These are phyloP conservation scores for Zymoseptoria tritici DNA, from an alignment of 2,329 filamentous ascomycete species.

Conservation along the genomic window DNA sequence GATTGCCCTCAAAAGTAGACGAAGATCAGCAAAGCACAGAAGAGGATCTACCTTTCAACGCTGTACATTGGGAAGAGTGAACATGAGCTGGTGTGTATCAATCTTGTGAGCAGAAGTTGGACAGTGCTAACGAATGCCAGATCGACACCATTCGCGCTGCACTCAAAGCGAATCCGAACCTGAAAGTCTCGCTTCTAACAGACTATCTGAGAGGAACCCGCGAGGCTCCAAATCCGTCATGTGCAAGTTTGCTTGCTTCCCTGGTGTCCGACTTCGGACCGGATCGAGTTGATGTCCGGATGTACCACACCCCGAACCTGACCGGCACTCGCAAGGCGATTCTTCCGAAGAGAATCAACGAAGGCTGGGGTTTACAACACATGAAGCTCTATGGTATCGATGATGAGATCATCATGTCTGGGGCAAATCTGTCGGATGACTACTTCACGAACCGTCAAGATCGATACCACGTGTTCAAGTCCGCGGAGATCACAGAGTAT, in stretches of 20 bases:
- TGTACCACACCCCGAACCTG: slow-evolving; percentile 97
- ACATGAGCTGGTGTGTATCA: slow-evolving; percentile 60
- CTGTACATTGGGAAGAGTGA: slow-evolving; percentile 94
- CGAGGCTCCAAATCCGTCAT: slow-evolving; percentile 78
- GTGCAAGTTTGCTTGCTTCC: slow-evolving; percentile 77
- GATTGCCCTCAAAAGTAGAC: slow-evolving; percentile 40
- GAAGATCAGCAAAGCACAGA: slow-evolving; percentile 74
- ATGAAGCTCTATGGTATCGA: slow-evolving; percentile 98
- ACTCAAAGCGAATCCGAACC: slow-evolving; percentile 62
- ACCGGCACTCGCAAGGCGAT: slow-evolving; percentile 77
- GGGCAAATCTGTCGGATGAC: slow-evolving; percentile 86
- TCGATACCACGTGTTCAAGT: slow-evolving; percentile 85
- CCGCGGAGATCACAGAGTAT: slow-evolving; percentile 70
- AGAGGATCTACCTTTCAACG: slow-evolving; percentile 84
- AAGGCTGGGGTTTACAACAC: slow-evolving; percentile 96
- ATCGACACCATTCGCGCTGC: slow-evolving; percentile 71
- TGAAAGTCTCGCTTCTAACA: slow-evolving; percentile 82
- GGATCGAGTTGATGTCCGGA: slow-evolving; percentile 80
- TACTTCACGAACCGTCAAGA: slow-evolving; percentile 97
- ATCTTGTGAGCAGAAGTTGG: neutral
- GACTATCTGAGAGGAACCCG: slow-evolving; percentile 87
- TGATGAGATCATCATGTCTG: slow-evolving; percentile 90
- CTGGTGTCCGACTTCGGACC: slow-evolving; percentile 77
- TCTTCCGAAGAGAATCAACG: slow-evolving; percentile 85
- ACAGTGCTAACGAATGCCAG: slow-evolving; percentile 31